A percentile compares a stretch with the other conserved stretches of the same genome.
phyloP scores from a whole-genome alignment of 257 asterid genomes.

The Eustoma russellianum region DNA sequence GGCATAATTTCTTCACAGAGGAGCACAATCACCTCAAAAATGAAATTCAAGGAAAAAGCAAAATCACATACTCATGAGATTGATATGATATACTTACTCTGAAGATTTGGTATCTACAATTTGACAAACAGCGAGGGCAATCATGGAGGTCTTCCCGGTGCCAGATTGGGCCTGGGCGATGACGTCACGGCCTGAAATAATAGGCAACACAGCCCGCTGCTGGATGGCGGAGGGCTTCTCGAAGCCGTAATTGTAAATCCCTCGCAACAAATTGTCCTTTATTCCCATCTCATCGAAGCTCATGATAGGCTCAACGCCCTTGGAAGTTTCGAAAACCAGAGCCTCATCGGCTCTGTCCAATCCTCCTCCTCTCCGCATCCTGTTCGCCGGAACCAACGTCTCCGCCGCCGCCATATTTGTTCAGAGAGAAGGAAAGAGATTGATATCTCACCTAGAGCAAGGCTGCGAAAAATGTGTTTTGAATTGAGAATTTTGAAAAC shows the following conservation, averaged over 20 bases:
- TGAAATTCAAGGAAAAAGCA: neutral
- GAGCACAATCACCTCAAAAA: too few relatives aligned
- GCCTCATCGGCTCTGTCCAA: slow-evolving; percentile 48
- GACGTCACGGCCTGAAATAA: slow-evolving; percentile 77
- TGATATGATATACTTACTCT: slow-evolving; percentile 49
- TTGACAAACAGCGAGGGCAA: slow-evolving; percentile 86
- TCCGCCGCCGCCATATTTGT: slow-evolving; percentile 43
- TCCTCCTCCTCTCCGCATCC: slow-evolving; percentile 33
- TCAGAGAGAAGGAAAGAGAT: too few relatives aligned
- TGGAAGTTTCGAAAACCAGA: slow-evolving; percentile 65
- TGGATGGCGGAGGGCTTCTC: slow-evolving; percentile 95
- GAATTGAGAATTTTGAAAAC: too few relatives aligned
- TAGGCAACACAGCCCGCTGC: slow-evolving; percentile 79
- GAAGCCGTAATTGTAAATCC: slow-evolving; percentile 73
- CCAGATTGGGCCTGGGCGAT: slow-evolving; percentile 95
- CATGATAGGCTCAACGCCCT: slow-evolving; percentile 75
- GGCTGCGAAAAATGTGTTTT: too few relatives aligned
- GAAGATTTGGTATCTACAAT: slow-evolving; percentile 80
- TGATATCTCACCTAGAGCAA: too few relatives aligned
- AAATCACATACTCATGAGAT: neutral
- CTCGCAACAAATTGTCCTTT: slow-evolving; percentile 69
- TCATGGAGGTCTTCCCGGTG: slow-evolving; percentile 91
- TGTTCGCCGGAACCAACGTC: slow-evolving; percentile 24
- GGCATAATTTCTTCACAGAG: too few relatives aligned
- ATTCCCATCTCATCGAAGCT: slow-evolving; percentile 90